Base-by-base conservation (phyloP, 1,139 yeast genomes). In the Blastobotrys illinoisensis region DNA sequence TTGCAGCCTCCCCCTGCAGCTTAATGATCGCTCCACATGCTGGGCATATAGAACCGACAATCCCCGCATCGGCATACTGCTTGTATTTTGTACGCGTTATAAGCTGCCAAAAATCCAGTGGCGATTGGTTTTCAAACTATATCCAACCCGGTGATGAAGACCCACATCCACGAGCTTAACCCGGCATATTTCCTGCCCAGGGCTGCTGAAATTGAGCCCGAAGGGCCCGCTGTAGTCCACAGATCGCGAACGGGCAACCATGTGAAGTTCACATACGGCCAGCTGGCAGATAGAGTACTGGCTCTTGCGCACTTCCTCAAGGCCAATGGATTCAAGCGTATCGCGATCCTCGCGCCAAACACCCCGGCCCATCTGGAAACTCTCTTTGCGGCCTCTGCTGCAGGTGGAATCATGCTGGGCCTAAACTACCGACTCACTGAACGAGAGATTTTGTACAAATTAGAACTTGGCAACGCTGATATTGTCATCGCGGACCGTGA, bases 331-430 rank as follows among this genome's bases (percentile, higher is more conserved):
- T 64, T 61, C 53, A 63, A 63, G 58, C 60, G 69, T 24, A 64
- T 71, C 16, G 74, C 74, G 9, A 64, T 71, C 32, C 58, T 71
- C 36, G 71, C 68, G 6, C 68, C 74, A 19, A 71, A 71, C 59
- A 71, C 74, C n/a, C 75, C 74, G 1, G 72, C 73, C 53, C 71
- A 70, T 52, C 62, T 71, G 32, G 74, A 71, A 54, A 63, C 71
- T 21, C 61, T 71, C 63, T 71, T 62, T 58, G 75, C 71, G 1
- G 68, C 68, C 20, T 64, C 65, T 7, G 73, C 72, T 4, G 58
- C 71, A 2, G 73, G 74, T 5, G 71, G 70, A 3, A 62, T 69
- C 47, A 65, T 68, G 45, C 65, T 70, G 60, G 72, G 73, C 7
- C 66, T 71, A 57, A 71, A 71, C 56, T 71, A 71, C 58, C 60